Evolutionary conservation across 2,329 filamentous ascomycete genomes (phyloP).

Genomic region (Sarocladium strictum): DNA sequence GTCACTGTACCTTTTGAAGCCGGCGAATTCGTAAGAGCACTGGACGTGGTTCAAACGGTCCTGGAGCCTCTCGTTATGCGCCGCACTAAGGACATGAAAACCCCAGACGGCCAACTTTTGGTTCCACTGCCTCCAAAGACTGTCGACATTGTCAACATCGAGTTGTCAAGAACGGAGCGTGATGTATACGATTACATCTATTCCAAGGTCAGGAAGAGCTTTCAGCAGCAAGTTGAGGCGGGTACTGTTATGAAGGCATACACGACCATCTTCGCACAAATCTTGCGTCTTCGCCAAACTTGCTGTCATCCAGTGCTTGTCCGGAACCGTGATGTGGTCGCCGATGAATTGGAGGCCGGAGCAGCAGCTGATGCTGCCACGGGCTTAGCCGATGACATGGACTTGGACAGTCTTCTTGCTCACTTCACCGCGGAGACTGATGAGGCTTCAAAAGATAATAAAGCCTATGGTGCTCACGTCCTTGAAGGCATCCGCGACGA

Average conservation of each 20-base stretch:
- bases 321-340: conserved; percentile 74
- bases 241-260: conserved; percentile 93
- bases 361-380: conserved; percentile 68
- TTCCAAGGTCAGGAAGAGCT: conserved; percentile 72
- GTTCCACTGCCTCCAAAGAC: conserved; percentile 77
- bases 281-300: conserved; percentile 83
- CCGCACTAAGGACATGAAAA: conserved; percentile 97
- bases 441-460: conserved; percentile 54
- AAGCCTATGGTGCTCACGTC: conserved; percentile 75
- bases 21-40: conserved; percentile 84
- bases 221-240: conserved; percentile 80
- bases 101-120: conserved; percentile 67
- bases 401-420: conserved; percentile 77
- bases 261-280: conserved; percentile 95
- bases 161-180: conserved; percentile 76
- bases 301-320: conserved; percentile 92
- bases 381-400: conserved; percentile 91
- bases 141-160: conserved; percentile 80
- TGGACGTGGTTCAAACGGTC: conserved; percentile 96
- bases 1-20: conserved; percentile 97
- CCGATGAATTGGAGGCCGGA: conserved; percentile 81
- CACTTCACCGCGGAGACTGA: conserved; percentile 70
- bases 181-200: conserved; percentile 93
- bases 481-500: conserved; percentile 89
- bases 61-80: conserved; percentile 92